Evolutionary conservation across 495 filamentous ascomycete genomes (phyloP), one percentile per base, ranked within the genome.

Genomic region (Aeminium ludgeri): DNA sequence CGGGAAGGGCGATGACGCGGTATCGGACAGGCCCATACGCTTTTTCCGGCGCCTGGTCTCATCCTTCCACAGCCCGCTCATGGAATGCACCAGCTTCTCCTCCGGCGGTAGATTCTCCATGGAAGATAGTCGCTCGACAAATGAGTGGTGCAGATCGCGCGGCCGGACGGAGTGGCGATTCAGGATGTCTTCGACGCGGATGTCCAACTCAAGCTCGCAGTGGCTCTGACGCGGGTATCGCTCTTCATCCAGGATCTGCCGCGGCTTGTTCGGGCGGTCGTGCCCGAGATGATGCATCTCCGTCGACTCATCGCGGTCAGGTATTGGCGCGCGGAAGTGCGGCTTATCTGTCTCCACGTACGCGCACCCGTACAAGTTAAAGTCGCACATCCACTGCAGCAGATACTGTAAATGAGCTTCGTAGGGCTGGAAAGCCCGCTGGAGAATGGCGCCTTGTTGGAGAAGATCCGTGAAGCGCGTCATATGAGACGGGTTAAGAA

Each of bases 321-420:
- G 87, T 6, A 95, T 67, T 3, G 86, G 84, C 28, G 62, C 60
- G 38, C 91, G 73, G 51, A 94, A 95, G 30, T 56, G 66, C 20
- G 73, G 69, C 32, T 73, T 78, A 10, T 56, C 58, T 49, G 76
- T 82, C 36, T 78, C 70, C 56, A 97, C 76, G 53, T 83, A 94
- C 20, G 71, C 76, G 55, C 89, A 97, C 10, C 89, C 89, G 54
- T 87, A 94, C 49, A 97, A 65, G 49, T 92, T 96, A 66, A 85
- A 96, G 55, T 97, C 91, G 48, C 78, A 80, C 87, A 96, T 94
- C 74, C 91, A 96, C 62, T 95, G 91, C 1, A 86, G 69, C 7
- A 94, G 59, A 59, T 80, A 96, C 57, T 91, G 80, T 31, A 96
- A 57, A 58, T 96, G 91, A 35, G 79, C 84, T 59, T 97, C 89